Base-by-base conservation (phyloP, 2,329 filamentous ascomycete genomes). In the Colletotrichum destructivum region DNA sequence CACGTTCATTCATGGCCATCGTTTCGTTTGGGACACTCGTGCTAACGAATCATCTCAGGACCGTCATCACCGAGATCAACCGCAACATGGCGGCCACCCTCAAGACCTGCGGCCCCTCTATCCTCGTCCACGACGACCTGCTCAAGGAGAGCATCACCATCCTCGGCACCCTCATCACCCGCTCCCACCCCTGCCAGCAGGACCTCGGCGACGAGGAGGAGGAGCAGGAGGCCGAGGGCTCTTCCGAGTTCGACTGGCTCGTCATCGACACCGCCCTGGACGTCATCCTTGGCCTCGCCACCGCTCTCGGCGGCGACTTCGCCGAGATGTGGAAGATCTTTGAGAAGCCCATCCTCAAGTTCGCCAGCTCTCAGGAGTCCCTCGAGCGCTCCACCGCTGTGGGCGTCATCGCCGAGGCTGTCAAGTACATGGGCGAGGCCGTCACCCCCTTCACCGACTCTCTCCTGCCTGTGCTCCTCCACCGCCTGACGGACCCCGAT, bases 241-340 rank as follows among this genome's bases (percentile, higher is more conserved):
- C 93, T 40, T 97, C 96, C 2, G 96, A 99, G 84, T 98, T 97
- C 78, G 96, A 98, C 86, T 98, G 96, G 96, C 90, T 98, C 21
- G 92, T 98, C 62, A 93, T 98, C 66, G 96, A 99, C 84, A 98
- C 95, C 12, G 95, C 94, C 46, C 89, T 98, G 66, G 96, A 98
- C 75, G 94, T 97, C 57, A 88, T 98, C 62, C 94, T 94, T 62
- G 94, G 94, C 47, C 89, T 98, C 51, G 92, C 95, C 23, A 90
- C 91, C 57, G 94, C 94, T 42, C 90, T 98, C 16, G 96, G 96
- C 49, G 82, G 88, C 26, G 90, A 91, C 76, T 98, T 98, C 78
- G 88, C 88, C 67, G 93, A 98, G 85, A 87, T 98, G 73, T 98
- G 95, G 94, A 97, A 97, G 87, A 91, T 97, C 77, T 98, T 98